Base-by-base conservation (phyloP, 2,329 filamentous ascomycete genomes). In the Talaromyces islandicus region DNA sequence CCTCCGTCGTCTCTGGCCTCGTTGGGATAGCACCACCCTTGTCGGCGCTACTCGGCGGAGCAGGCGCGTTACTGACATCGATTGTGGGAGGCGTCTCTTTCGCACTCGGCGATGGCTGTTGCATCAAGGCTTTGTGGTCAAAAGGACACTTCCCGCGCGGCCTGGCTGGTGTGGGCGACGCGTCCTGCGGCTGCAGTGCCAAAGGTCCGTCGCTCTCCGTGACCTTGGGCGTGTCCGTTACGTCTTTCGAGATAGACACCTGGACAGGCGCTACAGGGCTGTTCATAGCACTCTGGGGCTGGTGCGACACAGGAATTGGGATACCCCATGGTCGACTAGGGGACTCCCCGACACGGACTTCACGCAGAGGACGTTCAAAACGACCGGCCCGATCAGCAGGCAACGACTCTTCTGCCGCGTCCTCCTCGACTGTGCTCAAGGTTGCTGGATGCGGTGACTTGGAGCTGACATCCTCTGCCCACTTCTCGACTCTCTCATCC, bases 291-390 rank as follows among this genome's bases (percentile, higher is more conserved):
- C 46, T 54, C 54, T 52, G 65, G 53, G 71, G 67, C 19, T 71
- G 65, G 60, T 83, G 78, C 63, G 83, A 79, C 41, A 85, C 73
- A 2, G 92, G 92, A 0, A 97, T 88, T 5, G 86, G 85, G 57
- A 97, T 96, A 6, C 92, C 92, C 92, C 92, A 97, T 14, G 93
- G 93, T 51, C 93, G 83, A 73, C 90, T 96, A 5, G 93, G 93
- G 14, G 91, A 96, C 75, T 97, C 93, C 50, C 93, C 93, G 24
- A 97, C 87, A n/a, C 93, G 84, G 10, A 97, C 85, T 67, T 97
- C 93, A 70, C 93, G 91, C 57, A 97, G 74, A 0, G 90, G 87
- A 51, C 92, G 85, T 65, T 96, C 91, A 71, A 96, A 97, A 68
- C 88, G 89, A 60, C 87, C 83, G 64, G 86, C 81, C 60, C 91